Base-by-base conservation (phyloP, 2,329 filamentous ascomycete species). In the Thelonectria olida region DNA sequence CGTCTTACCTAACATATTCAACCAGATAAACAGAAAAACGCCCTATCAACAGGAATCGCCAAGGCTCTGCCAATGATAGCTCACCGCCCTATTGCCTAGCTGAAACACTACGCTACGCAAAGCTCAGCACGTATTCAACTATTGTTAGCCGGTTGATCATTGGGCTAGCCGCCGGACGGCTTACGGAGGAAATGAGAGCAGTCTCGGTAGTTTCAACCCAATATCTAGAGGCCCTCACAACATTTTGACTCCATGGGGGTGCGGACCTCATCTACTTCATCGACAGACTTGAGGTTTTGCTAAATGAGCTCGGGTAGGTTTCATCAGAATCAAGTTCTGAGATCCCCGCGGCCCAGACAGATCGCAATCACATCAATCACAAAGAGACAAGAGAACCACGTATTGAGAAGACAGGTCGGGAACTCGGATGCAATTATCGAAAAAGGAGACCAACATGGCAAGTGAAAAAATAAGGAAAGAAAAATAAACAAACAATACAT, bases 21-120 rank as follows among this genome's bases (percentile, higher is more conserved):
- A 50, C 34, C 39, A 25, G 38, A 44, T 39, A 19, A 10, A 19
- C 31, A 66, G 25, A 65, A 58, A 12, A 58, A 63, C 22, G 19
- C 58, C 59, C 50, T 44, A 52, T 50, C 20, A 42, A 42, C 58
- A 28, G 54, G 67, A 60, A 65, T 67, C 55, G 38, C 47, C 54
- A 64, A 64, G 64, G 25, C 28, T 36, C 12, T 36, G 38, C 31
- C 44, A 39, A 44, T 49, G 56, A 51, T 63, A 64, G 63, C 64
- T 55, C 22, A 28, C 34, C 56, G 50, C 49, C 41, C 45, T 57
- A 54, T 41, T 19, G 31, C 39, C 38, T 12, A 13, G 34, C 58
- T 52, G 58, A 70, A 59, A 64, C 67, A 64, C n/a, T 51, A 19
- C 34, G 20, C 27, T 48, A 51, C 31, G 7, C n/a, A 34, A 19